Evolutionary conservation across 1,284 basidiomycete species (phyloP), one percentile per base, ranked within the genome.

Genomic region (Dichomitus squalens): DNA sequence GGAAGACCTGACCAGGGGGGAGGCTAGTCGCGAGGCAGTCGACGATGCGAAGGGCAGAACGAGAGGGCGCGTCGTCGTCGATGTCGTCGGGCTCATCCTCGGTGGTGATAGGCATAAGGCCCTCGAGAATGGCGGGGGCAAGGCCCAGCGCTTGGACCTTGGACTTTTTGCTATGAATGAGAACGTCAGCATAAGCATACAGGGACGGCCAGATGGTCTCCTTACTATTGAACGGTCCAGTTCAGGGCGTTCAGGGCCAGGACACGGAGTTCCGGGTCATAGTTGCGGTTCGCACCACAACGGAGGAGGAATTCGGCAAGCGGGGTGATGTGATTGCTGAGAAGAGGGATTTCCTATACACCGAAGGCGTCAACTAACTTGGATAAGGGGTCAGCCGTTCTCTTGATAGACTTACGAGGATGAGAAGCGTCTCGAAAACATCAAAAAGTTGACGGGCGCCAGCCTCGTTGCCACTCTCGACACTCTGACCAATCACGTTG

Each of bases 1-100:
- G 95, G 88, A 98, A 99, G 64, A 99, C 96, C 76, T 98, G 96
- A 54, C 86, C 85, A 12, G 97, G 97, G 25, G 97, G 97, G 9
- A 99, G 85, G 66, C 89, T 90, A 59, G 96, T 98, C 20, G 96
- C 90, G 51, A 99, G 88, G 54, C 89, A 87, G 73, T 99, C 97
- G 63, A 99, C 91, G 63, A 95, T 93, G 64, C 97, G 94, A 70
- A 99, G 90, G 27, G 96, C 94, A 62, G 93, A 92, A 84, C 95
- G 86, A 58, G 92, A 93, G 53, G 96, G 95, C 40, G 93, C 92
- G 66, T 95, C 93, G 64, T 95, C 93, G 64, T 95, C 93, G 58
- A 90, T 82, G 66, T 98, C 96, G 62, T 93, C 90, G 16, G 89
- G 87, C 70, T 93, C 91, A 36, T 88, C 84, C 77, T 99, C 96